Evolutionary conservation across 352 stramenopile genomes (phyloP), one percentile per base, ranked within the genome.

Genomic region (Detonula confervacea): DNA sequence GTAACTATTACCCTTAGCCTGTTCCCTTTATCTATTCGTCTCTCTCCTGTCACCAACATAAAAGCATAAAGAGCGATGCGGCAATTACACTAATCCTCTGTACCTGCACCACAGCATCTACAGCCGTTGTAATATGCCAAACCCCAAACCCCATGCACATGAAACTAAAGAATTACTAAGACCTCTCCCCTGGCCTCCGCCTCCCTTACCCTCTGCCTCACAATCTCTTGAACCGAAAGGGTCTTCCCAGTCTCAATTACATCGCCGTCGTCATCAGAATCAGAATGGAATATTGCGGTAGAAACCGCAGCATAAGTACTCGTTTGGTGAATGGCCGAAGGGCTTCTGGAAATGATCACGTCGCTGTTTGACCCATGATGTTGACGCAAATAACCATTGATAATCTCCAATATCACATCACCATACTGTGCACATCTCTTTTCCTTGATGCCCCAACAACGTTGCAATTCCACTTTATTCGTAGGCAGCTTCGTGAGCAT

Each of bases 401-500:
- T 11, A 20, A 62, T 30, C 1, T 25, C 27, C 12, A 62, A 22
- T 27, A 62, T 62, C 1, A 30, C n/a, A 44, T 42, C 18, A n/a
- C 54, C 54, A 44, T 62, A 62, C 14, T 62, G 54, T 27, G 9
- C 4, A 16, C 5, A 24, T 44, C 54, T 11, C 29, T 46, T 62
- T n/a, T 30, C 54, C 33, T 62, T 62, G 12, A 62, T 62, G 22
- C 54, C 54, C 54, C 54, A 62, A 62, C 54, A 62, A 25, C 46
- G 54, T 30, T 46, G 29, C 54, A 62, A 62, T 42, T 62, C 54
- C 4, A 22, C 6, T 27, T 44, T 46, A 62, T 62, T 46, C 11
- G 54, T 46, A 62, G 54, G 54, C 16, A 62, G 24, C 11, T 62
- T 62, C 11, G 5, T 37, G 1, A 62, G 29, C 1, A 62, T 22